Base-by-base conservation (phyloP, 2,329 filamentous ascomycete genomes). In the Amylocarpus encephaloides region DNA sequence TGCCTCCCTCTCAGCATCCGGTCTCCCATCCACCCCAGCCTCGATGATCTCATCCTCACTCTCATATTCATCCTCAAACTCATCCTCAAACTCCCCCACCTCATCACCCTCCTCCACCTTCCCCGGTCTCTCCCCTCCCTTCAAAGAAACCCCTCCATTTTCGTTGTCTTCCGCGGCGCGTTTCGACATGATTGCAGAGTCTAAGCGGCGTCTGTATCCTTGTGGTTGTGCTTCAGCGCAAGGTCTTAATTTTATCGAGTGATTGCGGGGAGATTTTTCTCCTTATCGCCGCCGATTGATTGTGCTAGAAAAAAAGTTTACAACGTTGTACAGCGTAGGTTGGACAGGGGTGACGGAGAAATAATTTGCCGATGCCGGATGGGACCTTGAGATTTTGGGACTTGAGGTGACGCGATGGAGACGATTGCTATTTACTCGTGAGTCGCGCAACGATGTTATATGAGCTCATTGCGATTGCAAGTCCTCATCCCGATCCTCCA, bases 391-490 rank as follows among this genome's bases (percentile, higher is more conserved):
- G 22, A 7, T 26, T 26, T 26, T 26, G 22, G 22, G 22, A 26
- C n/a, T 26, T 7, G 22, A 26, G 22, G 22, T 26, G 7, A 26
- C 7, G 22, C 22, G 22, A 26, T 26, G 22, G 7, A n/a, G n/a
- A 26, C 22, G 22, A 26, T 26, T 26, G 22, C 4, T 4, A 26
- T 4, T 26, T 26, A 26, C 7, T 4, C 7, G 22, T 26, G 22
- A 26, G n/a, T 29, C 10, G 10, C 29, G 56, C 61, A 67, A 77
- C 69, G 59, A 96, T 98, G 93, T 76, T 98, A 73, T 98, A 98
- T 77, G 93, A 98, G 75, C 76, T 97, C 66, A 93, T 98, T 71
- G 93, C 88, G 70, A 85, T 96, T 73, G 93, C 96, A 74, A 65
- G 85, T 74, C 10, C 38, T 32, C 44, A 6, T 12, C 13, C 18